A percentile compares a stretch with the other conserved stretches of the same genome.
These are phyloP conservation scores for Aureobasidium sp. DNA, from an alignment of 2,329 filamentous ascomycete species.

Conservation along the genomic window DNA sequence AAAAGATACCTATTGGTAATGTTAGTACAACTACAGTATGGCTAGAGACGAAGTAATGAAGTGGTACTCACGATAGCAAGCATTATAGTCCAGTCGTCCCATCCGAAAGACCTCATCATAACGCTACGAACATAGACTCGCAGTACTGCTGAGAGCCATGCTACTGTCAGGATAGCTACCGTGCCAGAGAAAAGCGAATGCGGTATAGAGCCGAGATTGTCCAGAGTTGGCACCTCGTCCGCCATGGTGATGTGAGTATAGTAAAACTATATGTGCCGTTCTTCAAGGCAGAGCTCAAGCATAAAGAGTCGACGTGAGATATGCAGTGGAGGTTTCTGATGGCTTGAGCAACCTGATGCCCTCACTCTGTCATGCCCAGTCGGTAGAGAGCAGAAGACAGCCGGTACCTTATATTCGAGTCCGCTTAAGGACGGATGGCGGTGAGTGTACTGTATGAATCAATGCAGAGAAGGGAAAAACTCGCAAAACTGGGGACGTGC, in stretches of 20 bases:
- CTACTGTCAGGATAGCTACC: slow-evolving; percentile 11
- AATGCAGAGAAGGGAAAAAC: background rate
- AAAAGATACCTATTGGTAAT: background rate
- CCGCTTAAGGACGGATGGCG: background rate
- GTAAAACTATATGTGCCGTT: background rate
- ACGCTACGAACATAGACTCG: slow-evolving; percentile 15
- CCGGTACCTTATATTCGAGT: background rate
- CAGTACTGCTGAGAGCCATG: slow-evolving; percentile 10
- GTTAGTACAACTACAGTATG: background rate
- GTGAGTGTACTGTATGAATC: background rate
- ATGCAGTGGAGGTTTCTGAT: no score
- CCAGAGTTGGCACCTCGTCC: background rate
- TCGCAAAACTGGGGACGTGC: background rate
- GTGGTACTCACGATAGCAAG: background rate
- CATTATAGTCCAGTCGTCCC: slow-evolving; percentile 13
- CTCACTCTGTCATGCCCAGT: background rate
- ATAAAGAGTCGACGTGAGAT: background rate
- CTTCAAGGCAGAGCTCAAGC: no score
- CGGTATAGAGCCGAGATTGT: background rate
- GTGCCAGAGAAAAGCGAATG: background rate
- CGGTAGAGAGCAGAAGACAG: background rate
- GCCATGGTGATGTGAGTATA: background rate
- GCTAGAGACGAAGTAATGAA: background rate
- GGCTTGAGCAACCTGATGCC: background rate
- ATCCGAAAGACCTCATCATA: slow-evolving; percentile 10